Conservation (phyloP, 768 basidiomycete species). For the Boletus sp. region DNA sequence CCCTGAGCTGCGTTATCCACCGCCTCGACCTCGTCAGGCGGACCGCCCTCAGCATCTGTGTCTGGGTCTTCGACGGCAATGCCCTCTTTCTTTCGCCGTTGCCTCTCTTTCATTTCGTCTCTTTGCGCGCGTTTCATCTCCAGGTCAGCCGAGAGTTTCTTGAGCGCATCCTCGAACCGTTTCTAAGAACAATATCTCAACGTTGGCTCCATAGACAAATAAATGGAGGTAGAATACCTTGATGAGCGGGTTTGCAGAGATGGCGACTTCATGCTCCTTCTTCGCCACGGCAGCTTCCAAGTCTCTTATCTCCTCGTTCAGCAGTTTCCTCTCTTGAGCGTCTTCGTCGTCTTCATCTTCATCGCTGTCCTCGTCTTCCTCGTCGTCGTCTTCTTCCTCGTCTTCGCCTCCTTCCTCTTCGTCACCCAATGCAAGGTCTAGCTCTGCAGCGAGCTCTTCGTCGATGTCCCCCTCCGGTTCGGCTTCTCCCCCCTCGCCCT, state of each 20-base stretch:
- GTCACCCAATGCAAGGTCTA: conserved; percentile 77
- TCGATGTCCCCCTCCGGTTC: conserved; percentile 81
- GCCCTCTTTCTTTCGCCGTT: conserved; percentile 69
- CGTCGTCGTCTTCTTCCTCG: conserved; percentile 62
- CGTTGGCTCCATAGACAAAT: not conserved
- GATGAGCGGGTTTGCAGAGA: conserved; percentile 84
- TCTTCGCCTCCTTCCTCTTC: conserved; percentile 62
- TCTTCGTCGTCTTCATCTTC: conserved; percentile 84
- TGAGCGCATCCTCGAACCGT: conserved; percentile 91
- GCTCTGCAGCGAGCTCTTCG: conserved; percentile 84
- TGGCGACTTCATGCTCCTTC: conserved; percentile 80
- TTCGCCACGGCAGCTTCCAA: conserved; percentile 84
- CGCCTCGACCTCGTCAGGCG: conserved; percentile 36
- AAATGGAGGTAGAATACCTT: conserved; percentile 44
- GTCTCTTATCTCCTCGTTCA: conserved; percentile 89
- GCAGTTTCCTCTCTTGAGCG: conserved; percentile 69
- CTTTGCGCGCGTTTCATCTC: conserved; percentile 81
- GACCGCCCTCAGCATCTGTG: conserved; percentile 39
- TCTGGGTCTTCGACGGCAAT: conserved; percentile 41
- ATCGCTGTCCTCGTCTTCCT: conserved; percentile 46
- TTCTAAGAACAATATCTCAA: conserved; percentile 45
- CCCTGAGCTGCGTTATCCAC: conserved; percentile 21
- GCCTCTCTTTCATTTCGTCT: conserved; percentile 77
- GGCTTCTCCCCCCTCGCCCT: conserved; percentile 55
- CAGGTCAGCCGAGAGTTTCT: conserved; percentile 82